These are phyloP conservation scores for Iris pallida DNA, from an alignment of 116 monocot genomes.

Conservation along the genomic window DNA sequence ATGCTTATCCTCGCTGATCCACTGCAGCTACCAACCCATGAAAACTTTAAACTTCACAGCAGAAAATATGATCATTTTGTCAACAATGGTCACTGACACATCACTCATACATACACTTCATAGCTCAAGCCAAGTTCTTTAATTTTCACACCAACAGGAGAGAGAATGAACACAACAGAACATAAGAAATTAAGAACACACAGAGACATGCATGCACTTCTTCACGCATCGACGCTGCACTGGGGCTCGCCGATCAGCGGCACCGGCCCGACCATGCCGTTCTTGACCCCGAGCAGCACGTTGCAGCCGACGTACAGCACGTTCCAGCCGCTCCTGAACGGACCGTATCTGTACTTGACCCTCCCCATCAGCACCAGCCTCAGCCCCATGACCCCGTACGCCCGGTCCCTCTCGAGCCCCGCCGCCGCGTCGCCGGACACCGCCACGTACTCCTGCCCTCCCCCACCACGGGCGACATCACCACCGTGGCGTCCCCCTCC, in stretches of 20 bases:
- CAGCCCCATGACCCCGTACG: conserved; percentile 10
- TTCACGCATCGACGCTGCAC: conserved; percentile 9
- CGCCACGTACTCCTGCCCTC: neutral
- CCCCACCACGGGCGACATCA: conserved; percentile 6
- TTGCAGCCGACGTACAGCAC: conserved; percentile 10
- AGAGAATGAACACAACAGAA: conserved; percentile 6
- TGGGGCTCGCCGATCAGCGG: conserved; percentile 15
- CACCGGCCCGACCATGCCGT: neutral
- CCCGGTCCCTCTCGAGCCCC: conserved; percentile 1
- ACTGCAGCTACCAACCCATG: no score
- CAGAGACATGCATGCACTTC: neutral
- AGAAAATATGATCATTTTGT: no score
- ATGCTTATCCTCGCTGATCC: no score
- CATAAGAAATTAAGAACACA: no score
- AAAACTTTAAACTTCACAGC: no score
- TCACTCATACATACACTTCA: no score
- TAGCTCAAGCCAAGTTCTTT: no score
- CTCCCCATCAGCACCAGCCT: conserved; percentile 13
- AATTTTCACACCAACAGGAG: neutral
- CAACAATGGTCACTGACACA: no score
- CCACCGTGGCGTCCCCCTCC: conserved; percentile 1
- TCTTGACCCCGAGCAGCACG: neutral
- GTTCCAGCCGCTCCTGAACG: conserved; percentile 5
- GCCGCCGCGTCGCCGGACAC: neutral
- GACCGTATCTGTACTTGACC: conserved; percentile 4